Evolutionary conservation across 768 basidiomycete genomes (phyloP).

Genomic region (Suillus variegatus): DNA sequence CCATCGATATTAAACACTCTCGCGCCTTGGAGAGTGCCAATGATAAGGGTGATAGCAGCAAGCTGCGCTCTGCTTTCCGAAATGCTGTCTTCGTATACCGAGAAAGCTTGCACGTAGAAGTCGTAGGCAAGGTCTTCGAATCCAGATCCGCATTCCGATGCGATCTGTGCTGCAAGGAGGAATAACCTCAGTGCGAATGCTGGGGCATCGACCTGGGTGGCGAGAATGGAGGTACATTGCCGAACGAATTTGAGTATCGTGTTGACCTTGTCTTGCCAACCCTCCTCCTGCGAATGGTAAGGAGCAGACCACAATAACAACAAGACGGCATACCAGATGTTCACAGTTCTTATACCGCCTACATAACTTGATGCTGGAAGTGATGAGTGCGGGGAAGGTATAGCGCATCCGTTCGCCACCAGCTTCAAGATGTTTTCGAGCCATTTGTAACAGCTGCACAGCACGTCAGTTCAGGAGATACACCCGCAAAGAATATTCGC

Average conservation of each 20-base stretch:
- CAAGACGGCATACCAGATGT: conserved; percentile 51
- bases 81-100: conserved; percentile 96
- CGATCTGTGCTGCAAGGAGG: conserved; percentile 92
- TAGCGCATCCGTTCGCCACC: conserved; percentile 96
- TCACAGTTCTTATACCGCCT: conserved; percentile 86
- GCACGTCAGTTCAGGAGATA: not conserved
- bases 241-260: conserved; percentile 92
- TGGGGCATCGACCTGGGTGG: conserved; percentile 90
- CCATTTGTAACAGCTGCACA: conserved; percentile 82
- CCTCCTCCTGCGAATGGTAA: conserved; percentile 59
- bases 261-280: conserved; percentile 87
- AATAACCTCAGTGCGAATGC: conserved; percentile 92
- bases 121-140: conserved; percentile 98
- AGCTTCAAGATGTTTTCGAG: conserved; percentile 84
- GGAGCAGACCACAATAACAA: not conserved
- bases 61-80: conserved; percentile 94
- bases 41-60: conserved; percentile 95
- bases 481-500: conserved; percentile 20
- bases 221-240: conserved; percentile 90
- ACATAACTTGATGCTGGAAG: conserved; percentile 90
- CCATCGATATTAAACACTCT: conserved; percentile 93
- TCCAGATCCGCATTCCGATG: conserved; percentile 90
- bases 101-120: conserved; percentile 96
- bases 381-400: conserved; percentile 96
- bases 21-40: conserved; percentile 85